Evolutionary conservation across 2,329 filamentous ascomycete genomes (phyloP).

Genomic region (Leptosphaerulina australis): DNA sequence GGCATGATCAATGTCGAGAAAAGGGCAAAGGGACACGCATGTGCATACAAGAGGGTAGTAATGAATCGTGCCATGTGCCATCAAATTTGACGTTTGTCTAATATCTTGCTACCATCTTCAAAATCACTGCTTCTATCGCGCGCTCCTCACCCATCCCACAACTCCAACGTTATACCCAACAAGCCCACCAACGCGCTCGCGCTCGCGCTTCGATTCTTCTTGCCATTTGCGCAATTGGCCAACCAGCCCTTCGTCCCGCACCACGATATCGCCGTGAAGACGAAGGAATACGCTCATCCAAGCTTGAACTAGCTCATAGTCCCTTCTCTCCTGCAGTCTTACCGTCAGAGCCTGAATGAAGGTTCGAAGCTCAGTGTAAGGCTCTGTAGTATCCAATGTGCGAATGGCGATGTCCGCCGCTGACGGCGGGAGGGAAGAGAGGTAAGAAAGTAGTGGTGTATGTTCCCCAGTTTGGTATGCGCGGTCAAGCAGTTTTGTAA

Average conservation of each 20-base stretch:
- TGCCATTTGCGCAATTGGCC: constrained; percentile 72
- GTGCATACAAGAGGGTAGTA: too few species aligned
- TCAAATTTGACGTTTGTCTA: too few species aligned
- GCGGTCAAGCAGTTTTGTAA: constrained; percentile 60
- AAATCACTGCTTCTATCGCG: constrained; percentile 26
- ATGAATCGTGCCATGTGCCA: too few species aligned
- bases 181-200: constrained; percentile 71
- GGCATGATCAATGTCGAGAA: too few species aligned
- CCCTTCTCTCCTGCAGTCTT: constrained; percentile 69
- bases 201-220: constrained; percentile 72
- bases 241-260: constrained; percentile 59
- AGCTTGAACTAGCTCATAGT: constrained; percentile 93
- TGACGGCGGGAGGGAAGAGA: constrained; percentile 81
- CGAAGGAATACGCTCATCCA: constrained; percentile 97
- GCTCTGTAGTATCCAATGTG: constrained; percentile 65
- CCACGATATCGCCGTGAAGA: constrained; percentile 71
- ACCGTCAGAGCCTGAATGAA: constrained; percentile 83
- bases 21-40: too few species aligned
- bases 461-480: constrained; percentile 63
- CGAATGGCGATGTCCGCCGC: constrained; percentile 90
- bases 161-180: constrained; percentile 90
- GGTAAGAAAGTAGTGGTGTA: constrained; percentile 74
- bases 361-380: constrained; percentile 71
- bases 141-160: constrained; percentile 75
- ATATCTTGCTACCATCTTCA: too few species aligned